These are phyloP conservation scores for Circinella umbellata DNA, from an alignment of 371 early-diverging fungal species.

Conservation along the genomic window DNA sequence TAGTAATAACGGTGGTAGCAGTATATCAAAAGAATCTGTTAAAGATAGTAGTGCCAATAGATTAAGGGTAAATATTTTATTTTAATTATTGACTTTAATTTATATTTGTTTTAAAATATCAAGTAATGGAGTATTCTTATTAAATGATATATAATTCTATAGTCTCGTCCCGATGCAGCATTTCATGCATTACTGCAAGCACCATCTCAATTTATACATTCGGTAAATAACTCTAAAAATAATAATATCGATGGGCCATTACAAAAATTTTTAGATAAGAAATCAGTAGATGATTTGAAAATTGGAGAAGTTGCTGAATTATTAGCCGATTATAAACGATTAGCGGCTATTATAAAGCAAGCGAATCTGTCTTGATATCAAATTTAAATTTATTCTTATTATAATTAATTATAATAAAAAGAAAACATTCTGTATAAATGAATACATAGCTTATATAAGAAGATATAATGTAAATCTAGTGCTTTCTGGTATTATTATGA, in stretches of 20 bases:
- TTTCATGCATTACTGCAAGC: slow-evolving; percentile 29
- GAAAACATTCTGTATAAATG: too few relatives aligned
- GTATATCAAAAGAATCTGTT: not conserved
- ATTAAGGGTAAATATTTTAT: not conserved
- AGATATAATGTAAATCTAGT: too few relatives aligned
- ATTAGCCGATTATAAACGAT: slow-evolving; percentile 32
- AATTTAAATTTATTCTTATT: not conserved
- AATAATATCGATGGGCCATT: slow-evolving; percentile 23
- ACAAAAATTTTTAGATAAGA: slow-evolving; percentile 33
- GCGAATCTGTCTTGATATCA: slow-evolving; percentile 3
- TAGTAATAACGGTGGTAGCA: not conserved
- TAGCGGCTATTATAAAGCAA: slow-evolving; percentile 33
- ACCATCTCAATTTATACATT: slow-evolving; percentile 28
- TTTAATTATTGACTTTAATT: too few relatives aligned
- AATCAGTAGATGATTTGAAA: slow-evolving; percentile 29
- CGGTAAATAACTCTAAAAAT: slow-evolving; percentile 11
- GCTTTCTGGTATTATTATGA: too few relatives aligned
- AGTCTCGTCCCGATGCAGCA: slow-evolving; percentile 14
- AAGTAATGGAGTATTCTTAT: too few relatives aligned
- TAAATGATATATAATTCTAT: not conserved
- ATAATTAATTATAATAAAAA: too few relatives aligned
- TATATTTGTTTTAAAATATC: too few relatives aligned
- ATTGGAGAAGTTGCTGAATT: slow-evolving; percentile 34
- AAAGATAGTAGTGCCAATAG: not conserved
- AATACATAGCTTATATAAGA: too few relatives aligned